Percentiles rank a stretch among this genome's conserved stretches.
Conservation (phyloP, 805 yeast genomes). For the Yamadazyma insecticola region DNA sequence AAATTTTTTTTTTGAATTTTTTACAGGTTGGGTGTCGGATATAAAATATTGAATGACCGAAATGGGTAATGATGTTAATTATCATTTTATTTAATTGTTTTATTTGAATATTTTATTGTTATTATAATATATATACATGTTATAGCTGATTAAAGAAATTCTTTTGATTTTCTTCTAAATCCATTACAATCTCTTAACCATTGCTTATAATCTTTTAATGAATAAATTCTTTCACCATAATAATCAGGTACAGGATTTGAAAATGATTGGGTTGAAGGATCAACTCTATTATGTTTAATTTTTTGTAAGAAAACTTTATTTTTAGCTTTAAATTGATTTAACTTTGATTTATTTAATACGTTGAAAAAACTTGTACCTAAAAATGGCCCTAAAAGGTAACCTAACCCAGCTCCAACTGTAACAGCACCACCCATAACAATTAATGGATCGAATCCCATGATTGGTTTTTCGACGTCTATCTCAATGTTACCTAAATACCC, state of each 20-base stretch:
- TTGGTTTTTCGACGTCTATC: constrained; percentile 80
- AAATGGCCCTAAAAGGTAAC: constrained; percentile 80
- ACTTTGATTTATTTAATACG: constrained; percentile 41
- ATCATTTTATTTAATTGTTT: not conserved
- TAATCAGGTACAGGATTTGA: constrained; percentile 97
- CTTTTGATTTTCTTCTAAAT: constrained; percentile 75
- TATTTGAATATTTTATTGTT: too few relatives aligned
- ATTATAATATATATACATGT: too few relatives aligned
- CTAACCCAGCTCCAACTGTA: constrained; percentile 66
- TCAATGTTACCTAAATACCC: constrained; percentile 73
- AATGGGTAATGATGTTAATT: not conserved
- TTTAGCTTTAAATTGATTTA: constrained; percentile 50
- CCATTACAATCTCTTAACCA: constrained; percentile 96
- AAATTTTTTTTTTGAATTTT: too few relatives aligned
- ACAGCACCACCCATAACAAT: constrained; percentile 75
- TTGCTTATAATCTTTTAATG: constrained; percentile 80
- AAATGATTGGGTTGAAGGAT: constrained; percentile 86
- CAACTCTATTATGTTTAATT: constrained; percentile 76
- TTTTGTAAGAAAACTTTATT: constrained; percentile 73
- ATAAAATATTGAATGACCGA: too few relatives aligned
- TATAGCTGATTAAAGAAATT: constrained; percentile 68
- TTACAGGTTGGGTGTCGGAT: too few relatives aligned
- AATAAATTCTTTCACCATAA: constrained; percentile 92
- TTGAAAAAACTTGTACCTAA: constrained; percentile 68
- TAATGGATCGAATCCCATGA: constrained; percentile 87